phyloP scores from a whole-genome alignment of 2,329 filamentous ascomycete genomes.

The Colletotrichum sp. region DNA sequence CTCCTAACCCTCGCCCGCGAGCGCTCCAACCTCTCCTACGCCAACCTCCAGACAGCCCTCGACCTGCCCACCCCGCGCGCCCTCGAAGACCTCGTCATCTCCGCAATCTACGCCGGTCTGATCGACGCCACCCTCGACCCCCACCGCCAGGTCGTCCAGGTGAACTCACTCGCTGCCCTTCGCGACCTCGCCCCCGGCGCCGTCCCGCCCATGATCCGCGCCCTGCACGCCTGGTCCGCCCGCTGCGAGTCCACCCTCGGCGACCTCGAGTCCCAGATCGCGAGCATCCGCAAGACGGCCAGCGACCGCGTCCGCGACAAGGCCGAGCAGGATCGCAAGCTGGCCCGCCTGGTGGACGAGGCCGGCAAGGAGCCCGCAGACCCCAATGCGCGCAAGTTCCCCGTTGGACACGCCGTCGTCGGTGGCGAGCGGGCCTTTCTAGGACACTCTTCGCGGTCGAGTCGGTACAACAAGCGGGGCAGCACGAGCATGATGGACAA shows the following conservation, averaged over 20 bases:
- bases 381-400: conserved; percentile 23
- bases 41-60: conserved; percentile 69
- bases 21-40: conserved; percentile 74
- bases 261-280: conserved; percentile 79
- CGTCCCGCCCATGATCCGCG: conserved; percentile 70
- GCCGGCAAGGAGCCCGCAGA: conserved; percentile 36
- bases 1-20: conserved; percentile 81
- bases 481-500: conserved; percentile 44
- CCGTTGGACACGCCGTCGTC: not conserved
- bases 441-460: conserved; percentile 27
- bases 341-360: conserved; percentile 55
- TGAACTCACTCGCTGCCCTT: conserved; percentile 82
- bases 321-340: conserved; percentile 48
- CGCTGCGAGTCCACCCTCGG: conserved; percentile 77
- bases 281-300: conserved; percentile 65
- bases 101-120: conserved; percentile 85
- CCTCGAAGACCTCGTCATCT: conserved; percentile 86
- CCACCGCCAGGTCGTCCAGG: conserved; percentile 72
- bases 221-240: conserved; percentile 77
- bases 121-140: conserved; percentile 86
- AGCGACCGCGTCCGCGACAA: conserved; percentile 56
- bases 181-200: conserved; percentile 82
- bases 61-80: conserved; percentile 70
- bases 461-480: conserved; percentile 22
- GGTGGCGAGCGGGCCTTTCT: conserved; percentile 14